These are phyloP conservation scores for Conticribra weissflogii DNA, from an alignment of 108 stramenopile species.

Conservation along the genomic window DNA sequence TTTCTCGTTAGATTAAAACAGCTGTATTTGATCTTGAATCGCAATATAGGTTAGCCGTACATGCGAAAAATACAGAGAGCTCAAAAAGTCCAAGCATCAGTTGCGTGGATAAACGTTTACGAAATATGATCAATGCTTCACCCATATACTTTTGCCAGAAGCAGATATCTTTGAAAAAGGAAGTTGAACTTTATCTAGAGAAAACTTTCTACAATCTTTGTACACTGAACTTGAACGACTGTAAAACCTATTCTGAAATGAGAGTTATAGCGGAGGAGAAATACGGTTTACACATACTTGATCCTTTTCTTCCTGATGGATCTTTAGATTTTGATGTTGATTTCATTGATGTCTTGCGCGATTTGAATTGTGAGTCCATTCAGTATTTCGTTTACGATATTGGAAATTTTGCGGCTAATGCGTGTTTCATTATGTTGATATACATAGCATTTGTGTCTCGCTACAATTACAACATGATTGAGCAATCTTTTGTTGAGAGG, in stretches of 20 bases:
- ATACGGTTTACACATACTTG: constrained; percentile 53
- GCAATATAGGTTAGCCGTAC: constrained; percentile 22
- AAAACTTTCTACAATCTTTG: constrained; percentile 69
- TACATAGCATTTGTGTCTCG: constrained; percentile 50
- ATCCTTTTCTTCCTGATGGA: constrained; percentile 66
- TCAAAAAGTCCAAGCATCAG: constrained; percentile 3
- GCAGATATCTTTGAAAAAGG: constrained; percentile 34
- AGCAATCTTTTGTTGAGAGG: constrained; percentile 70
- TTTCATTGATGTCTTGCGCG: constrained; percentile 66
- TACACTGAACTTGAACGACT: constrained; percentile 67
- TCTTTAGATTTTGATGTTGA: constrained; percentile 59
- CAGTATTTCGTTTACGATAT: neutral
- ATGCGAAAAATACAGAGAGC: constrained; percentile 13
- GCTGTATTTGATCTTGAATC: neutral
- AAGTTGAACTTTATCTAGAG: constrained; percentile 46
- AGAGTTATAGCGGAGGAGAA: constrained; percentile 50
- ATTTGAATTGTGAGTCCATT: constrained; percentile 56
- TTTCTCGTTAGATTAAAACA: no score
- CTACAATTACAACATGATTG: constrained; percentile 73
- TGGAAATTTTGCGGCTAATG: no score
- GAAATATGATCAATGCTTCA: constrained; percentile 16
- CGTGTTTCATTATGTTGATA: no score
- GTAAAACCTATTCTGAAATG: constrained; percentile 71
- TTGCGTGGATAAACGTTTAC: constrained; percentile 14
- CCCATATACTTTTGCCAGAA: constrained; percentile 31